A percentile compares a stretch with the other conserved stretches of the same genome.
Conservation (phyloP, 106 monocot genomes). For the Narthecium ossifragum region DNA sequence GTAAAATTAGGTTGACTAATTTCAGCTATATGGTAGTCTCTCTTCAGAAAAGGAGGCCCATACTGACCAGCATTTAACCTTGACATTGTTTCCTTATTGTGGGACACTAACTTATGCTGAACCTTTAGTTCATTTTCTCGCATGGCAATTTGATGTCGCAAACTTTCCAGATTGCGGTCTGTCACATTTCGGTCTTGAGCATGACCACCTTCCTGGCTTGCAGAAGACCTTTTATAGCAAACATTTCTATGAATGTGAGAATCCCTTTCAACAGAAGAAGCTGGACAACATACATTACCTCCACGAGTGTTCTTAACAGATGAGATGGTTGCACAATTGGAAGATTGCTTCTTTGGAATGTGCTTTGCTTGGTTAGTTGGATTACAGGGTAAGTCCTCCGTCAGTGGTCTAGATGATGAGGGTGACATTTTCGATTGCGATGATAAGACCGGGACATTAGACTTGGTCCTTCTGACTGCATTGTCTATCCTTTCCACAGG, state of each 20-base stretch:
- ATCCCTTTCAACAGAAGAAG: slow-evolving; percentile 18
- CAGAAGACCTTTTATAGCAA: slow-evolving; percentile 4
- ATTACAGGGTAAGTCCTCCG: background rate
- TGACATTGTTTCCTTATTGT: slow-evolving; percentile 12
- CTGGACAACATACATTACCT: slow-evolving; percentile 1
- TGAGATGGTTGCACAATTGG: slow-evolving; percentile 8
- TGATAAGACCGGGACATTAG: too few species aligned
- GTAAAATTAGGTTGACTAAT: slow-evolving; percentile 5
- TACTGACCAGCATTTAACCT: background rate
- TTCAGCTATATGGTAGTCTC: slow-evolving; percentile 10
- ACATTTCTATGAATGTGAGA: slow-evolving; percentile 11
- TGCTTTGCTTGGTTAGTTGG: slow-evolving; percentile 5
- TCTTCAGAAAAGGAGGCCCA: slow-evolving; percentile 4
- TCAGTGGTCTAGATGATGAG: background rate
- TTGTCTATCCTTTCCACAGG: slow-evolving; percentile 10
- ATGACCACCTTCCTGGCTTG: slow-evolving; percentile 13
- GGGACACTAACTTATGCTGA: slow-evolving; percentile 14
- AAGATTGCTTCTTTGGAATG: slow-evolving; percentile 12
- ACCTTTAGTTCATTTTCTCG: slow-evolving; percentile 44
- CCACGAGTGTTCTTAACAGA: slow-evolving; percentile 3
- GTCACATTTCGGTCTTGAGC: slow-evolving; percentile 9
- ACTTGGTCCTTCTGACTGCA: slow-evolving; percentile 6
- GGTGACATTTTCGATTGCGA: slow-evolving; percentile 4
- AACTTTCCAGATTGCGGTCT: slow-evolving; percentile 31
- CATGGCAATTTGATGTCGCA: slow-evolving; percentile 47